Base-by-base conservation (phyloP, 106 monocot genomes). In the Dioscorea alata region DNA sequence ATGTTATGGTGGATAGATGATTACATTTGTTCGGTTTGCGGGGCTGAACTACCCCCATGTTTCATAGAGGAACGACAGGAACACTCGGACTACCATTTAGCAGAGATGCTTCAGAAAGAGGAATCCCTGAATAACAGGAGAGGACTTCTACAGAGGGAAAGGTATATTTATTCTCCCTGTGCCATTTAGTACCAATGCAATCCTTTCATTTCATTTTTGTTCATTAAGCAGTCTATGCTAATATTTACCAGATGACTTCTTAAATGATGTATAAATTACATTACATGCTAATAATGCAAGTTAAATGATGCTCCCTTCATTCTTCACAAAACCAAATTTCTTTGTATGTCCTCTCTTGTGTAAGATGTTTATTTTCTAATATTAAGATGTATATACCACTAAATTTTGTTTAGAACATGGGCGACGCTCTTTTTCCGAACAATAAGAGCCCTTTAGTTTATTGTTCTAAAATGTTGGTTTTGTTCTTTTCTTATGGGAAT, bases 71-170 rank as follows among this genome's bases (percentile, higher is more conserved):
- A 93, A 69, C 90, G 93, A 65, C 84, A 80, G 76, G 93, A 99
- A 59, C 99, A 99, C 72, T 71, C 72, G 23, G 99, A 99, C 58
- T 99, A 81, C 67, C 99, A 99, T 70, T 71, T 99, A 22, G 99
- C 99, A 3, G 69, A 81, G 77, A 81, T 59, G 60, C 90, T 93
- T 75, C 93, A 93, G 56, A 66, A 84, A 71, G 86, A 90, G 75
- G 93, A 93, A 68, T 70, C 74, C 33, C 64, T 63, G 50, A 48
- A 53, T 8, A 64, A 50, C 61, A 74, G 33, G 57, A 33, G 33
- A 16, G 50, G 67, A 24, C 6, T 50, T 32, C 33, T 17, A 22
- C 61, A 3, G 48, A 35, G 67, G 23, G 64, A 75, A 54, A 80
- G 78, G 87, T 87, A 81, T 12, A 48, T 25, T 28, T 34, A 18